Evolutionary conservation across 148 eudicot genomes (phyloP).

Genomic region (Simmondsia chinensis): DNA sequence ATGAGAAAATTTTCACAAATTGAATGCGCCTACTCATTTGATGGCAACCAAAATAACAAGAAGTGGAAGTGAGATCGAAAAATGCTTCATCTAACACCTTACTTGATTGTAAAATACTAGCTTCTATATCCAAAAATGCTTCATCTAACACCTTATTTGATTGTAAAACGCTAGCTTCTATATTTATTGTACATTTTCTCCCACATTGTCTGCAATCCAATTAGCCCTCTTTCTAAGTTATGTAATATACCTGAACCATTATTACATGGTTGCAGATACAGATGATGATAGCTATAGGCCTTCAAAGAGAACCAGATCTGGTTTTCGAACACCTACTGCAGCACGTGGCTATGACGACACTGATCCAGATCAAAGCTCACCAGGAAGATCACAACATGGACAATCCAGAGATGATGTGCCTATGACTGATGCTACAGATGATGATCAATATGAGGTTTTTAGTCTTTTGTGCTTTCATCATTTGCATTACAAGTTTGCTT

Average conservation of each 20-base stretch:
- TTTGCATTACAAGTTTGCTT: background rate
- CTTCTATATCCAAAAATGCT: too few relatives aligned
- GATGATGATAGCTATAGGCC: conserved; percentile 87
- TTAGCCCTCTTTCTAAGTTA: too few relatives aligned
- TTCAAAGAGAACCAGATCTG: conserved; percentile 65
- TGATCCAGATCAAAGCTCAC: conserved; percentile 83
- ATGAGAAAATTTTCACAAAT: too few relatives aligned
- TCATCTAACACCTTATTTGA: too few relatives aligned
- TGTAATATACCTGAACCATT: background rate
- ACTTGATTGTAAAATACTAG: too few relatives aligned
- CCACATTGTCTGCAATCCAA: too few relatives aligned
- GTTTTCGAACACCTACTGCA: conserved; percentile 32
- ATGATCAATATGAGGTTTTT: conserved; percentile 61
- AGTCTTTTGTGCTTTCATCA: background rate
- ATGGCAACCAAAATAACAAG: too few relatives aligned
- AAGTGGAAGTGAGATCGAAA: too few relatives aligned
- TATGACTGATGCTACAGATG: conserved; percentile 83
- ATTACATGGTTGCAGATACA: conserved; percentile 40
- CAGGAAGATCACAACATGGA: conserved; percentile 67
- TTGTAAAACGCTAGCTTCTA: too few relatives aligned
- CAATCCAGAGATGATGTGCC: conserved; percentile 65
- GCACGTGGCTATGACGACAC: conserved; percentile 57
- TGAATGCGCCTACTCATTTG: too few relatives aligned
- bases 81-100: too few relatives aligned
- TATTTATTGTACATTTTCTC: too few relatives aligned